Evolutionary conservation across 805 yeast species (phyloP).

Genomic region (Monosporozyma solicola): DNA sequence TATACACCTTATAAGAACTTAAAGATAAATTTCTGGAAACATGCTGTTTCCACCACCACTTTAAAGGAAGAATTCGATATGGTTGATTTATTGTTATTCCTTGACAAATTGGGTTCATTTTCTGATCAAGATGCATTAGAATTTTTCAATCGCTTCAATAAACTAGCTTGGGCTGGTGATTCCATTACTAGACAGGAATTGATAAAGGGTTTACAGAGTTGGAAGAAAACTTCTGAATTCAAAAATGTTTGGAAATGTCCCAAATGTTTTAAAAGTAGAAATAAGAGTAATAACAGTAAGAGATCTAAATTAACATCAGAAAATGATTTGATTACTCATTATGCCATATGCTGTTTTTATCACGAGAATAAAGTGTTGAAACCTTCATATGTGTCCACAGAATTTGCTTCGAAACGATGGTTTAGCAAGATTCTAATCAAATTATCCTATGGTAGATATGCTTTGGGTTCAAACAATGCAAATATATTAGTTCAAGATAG

Average conservation of each 20-base stretch:
- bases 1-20: conserved; percentile 59
- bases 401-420: conserved; percentile 83
- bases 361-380: conserved; percentile 51
- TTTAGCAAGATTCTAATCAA: conserved; percentile 73
- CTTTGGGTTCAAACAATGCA: conserved; percentile 83
- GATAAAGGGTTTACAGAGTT: conserved; percentile 39
- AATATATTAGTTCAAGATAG: conserved; percentile 92
- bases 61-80: conserved; percentile 37
- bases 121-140: conserved; percentile 46
- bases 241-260: conserved; percentile 65
- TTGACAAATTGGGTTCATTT: conserved; percentile 41
- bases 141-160: conserved; percentile 40
- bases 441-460: conserved; percentile 79
- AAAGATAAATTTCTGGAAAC: conserved; percentile 61
- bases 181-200: conserved; percentile 38
- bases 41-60: conserved; percentile 39
- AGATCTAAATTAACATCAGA: conserved; percentile 28
- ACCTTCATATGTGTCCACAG: conserved; percentile 66
- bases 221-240: conserved; percentile 30
- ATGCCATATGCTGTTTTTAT: conserved; percentile 75
- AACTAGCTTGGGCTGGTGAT: conserved; percentile 48
- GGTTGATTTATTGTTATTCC: conserved; percentile 52
- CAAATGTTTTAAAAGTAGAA: conserved; percentile 56
- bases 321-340: conserved; percentile 71
- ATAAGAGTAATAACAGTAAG: conserved; percentile 38